These are phyloP conservation scores for Royoungia palumana DNA, from an alignment of 768 basidiomycete species.

Conservation along the genomic window DNA sequence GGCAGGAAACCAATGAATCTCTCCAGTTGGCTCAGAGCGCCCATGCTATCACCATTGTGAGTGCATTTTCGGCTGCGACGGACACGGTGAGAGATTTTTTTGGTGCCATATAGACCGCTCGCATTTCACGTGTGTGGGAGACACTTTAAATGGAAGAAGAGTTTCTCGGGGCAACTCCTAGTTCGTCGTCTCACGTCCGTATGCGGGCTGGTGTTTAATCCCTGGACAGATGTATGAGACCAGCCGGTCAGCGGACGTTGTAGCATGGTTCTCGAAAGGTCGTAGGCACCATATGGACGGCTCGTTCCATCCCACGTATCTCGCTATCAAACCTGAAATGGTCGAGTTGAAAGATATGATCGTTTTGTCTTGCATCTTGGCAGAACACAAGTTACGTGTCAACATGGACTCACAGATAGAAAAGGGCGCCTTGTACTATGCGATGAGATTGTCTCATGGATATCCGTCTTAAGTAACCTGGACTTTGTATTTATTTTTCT, in stretches of 20 bases:
- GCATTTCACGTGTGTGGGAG: conserved; percentile 3
- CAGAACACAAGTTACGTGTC: conserved; percentile 9
- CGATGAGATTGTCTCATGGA: neutral
- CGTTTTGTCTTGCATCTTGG: conserved; percentile 21
- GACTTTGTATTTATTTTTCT: too few species aligned
- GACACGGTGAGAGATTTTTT: neutral
- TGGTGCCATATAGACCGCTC: conserved; percentile 8
- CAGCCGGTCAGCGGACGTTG: neutral
- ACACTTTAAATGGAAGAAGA: conserved; percentile 14
- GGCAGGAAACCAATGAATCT: conserved; percentile 9
- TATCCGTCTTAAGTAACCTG: too few species aligned
- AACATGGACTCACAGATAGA: neutral
- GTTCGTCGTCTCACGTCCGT: conserved; percentile 6
- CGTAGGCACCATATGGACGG: neutral
- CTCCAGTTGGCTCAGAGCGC: conserved; percentile 12
- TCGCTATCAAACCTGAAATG: conserved; percentile 14
- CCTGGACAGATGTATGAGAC: conserved; percentile 10
- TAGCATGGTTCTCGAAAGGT: conserved; percentile 15
- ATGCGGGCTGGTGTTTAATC: neutral
- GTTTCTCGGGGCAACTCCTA: conserved; percentile 4
- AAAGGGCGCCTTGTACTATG: neutral
- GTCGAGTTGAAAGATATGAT: conserved; percentile 11
- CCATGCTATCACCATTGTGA: conserved; percentile 9
- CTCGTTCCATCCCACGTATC: neutral
- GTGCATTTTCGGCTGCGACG: neutral